A percentile compares a stretch with the other conserved stretches of the same genome.
Evolutionary conservation across 805 yeast species (phyloP).

Genomic region (Cyberlindnera galapagoensis): DNA sequence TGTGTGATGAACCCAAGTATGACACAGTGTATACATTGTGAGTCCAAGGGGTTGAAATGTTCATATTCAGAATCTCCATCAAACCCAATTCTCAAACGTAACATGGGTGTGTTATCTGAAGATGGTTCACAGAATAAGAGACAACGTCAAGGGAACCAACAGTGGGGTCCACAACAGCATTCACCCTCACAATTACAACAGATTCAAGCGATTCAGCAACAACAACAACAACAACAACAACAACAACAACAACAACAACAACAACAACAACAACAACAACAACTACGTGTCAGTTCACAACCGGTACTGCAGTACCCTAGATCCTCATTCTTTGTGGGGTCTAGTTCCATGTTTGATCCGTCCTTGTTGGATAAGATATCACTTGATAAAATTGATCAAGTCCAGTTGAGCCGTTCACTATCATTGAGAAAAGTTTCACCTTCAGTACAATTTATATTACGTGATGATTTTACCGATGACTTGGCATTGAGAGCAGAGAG

Average conservation of each 20-base stretch:
- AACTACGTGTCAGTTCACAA: slow-evolving; percentile 11
- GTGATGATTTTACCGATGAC: slow-evolving; percentile 74
- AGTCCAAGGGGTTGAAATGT: slow-evolving; percentile 64
- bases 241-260: slow-evolving; percentile 3
- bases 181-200: slow-evolving; percentile 6
- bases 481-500: slow-evolving; percentile 62
- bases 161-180: too few species aligned
- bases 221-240: slow-evolving; percentile 2
- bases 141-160: slow-evolving; percentile 3
- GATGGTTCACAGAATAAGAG: slow-evolving; percentile 8
- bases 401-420: slow-evolving; percentile 59
- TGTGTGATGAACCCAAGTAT: slow-evolving; percentile 66
- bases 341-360: slow-evolving; percentile 79
- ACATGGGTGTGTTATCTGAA: slow-evolving; percentile 18
- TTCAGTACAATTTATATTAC: slow-evolving; percentile 65
- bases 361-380: slow-evolving; percentile 58
- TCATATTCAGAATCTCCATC: slow-evolving; percentile 58
- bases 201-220: slow-evolving; percentile 4
- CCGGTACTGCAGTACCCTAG: slow-evolving; percentile 77
- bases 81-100: slow-evolving; percentile 31
- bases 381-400: slow-evolving; percentile 71
- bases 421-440: slow-evolving; percentile 76
- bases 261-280: slow-evolving; percentile 9
- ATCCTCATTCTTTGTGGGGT: slow-evolving; percentile 83
- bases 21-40: slow-evolving; percentile 69